These are phyloP conservation scores for Plasmodium gaboni DNA, from an alignment of 169 alveolate genomes.

Conservation along the genomic window DNA sequence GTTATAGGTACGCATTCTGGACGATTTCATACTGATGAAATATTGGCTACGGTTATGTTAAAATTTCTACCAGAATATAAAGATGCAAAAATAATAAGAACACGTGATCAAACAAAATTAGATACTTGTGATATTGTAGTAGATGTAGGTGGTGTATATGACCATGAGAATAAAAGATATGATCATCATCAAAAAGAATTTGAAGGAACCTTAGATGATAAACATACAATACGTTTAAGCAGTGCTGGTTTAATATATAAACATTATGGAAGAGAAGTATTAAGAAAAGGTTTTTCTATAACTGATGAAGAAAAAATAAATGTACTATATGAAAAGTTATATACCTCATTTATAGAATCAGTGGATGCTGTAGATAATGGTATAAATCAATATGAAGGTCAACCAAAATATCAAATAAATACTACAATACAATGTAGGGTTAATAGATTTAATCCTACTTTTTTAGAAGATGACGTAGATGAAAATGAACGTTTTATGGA, in stretches of 20 bases:
- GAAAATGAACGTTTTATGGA: slow-evolving; percentile 83
- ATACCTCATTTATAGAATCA: slow-evolving; percentile 87
- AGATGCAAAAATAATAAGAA: slow-evolving; percentile 87
- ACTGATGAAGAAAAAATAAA: slow-evolving; percentile 82
- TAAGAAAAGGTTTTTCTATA: slow-evolving; percentile 80
- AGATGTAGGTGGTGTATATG: slow-evolving; percentile 94
- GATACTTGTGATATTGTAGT: slow-evolving; percentile 90
- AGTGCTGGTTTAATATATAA: slow-evolving; percentile 94
- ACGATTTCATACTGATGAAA: slow-evolving; percentile 86
- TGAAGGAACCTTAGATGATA: slow-evolving; percentile 81
- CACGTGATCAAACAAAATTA: slow-evolving; percentile 89
- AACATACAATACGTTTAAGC: slow-evolving; percentile 86
- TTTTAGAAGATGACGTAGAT: slow-evolving; percentile 86
- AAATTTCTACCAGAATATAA: slow-evolving; percentile 85
- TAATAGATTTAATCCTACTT: slow-evolving; percentile 90
- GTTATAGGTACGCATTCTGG: slow-evolving; percentile 86
- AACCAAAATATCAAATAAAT: slow-evolving; percentile 82
- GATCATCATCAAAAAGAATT: slow-evolving; percentile 95
- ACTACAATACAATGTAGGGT: slow-evolving; percentile 87
- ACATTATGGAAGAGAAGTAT: slow-evolving; percentile 89
- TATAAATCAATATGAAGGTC: slow-evolving; percentile 84
- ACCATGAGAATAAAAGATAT: slow-evolving; percentile 84
- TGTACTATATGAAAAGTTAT: slow-evolving; percentile 82
- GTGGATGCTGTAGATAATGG: slow-evolving; percentile 95
- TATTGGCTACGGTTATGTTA: slow-evolving; percentile 85